Evolutionary conservation across 345 rosid species (phyloP), one percentile per base, ranked within the genome.

Genomic region (Corchorus capsularis): DNA sequence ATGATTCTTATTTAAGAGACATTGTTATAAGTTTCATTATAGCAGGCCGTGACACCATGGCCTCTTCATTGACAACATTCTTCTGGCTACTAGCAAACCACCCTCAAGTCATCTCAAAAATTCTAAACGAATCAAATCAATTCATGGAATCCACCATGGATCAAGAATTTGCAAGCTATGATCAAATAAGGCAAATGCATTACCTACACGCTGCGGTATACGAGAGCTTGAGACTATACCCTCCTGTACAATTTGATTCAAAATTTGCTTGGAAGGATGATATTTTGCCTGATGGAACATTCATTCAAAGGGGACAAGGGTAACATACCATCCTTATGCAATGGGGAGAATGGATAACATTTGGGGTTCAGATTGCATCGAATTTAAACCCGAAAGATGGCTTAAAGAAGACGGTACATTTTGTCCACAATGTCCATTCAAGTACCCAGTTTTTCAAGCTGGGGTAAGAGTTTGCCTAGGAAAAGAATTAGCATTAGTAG

Each of bases 241-340:
- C 96, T 6, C 92, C 96, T 1, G 90, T 91, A 1, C 90, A 85
- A 46, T 85, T 84, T 63, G 96, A 91, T 61, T 86, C 91, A 35
- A 91, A 89, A 70, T 84, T 83, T 74, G 83, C 91, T 0, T 39
- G 27, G 4, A 77, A 77, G 4, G 91, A 89, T 35, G 93, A 91
- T 22, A 34, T 85, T 6, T 79, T 89, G 0, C 87, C 91, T 0
- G 93, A 91, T 43, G 92, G 92, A 39, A 88, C 91, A 0, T 82
- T 67, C 43, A 81, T 91, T 7, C 59, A 9, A 85, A 82, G 79
- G 96, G 91, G 1, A 80, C 82, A 53, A 66, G 87, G 8, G 85
- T 87, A 2, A 85, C 86, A 2, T 92, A 89, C 64, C 85, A 89
- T 57, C 83, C 87, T 27, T 27, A 27, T 27, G 27, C 27, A 27